A percentile compares a stretch with the other conserved stretches of the same genome.
phyloP scores from a whole-genome alignment of 352 stramenopile species.

The Globisporangium acanthophoron region DNA sequence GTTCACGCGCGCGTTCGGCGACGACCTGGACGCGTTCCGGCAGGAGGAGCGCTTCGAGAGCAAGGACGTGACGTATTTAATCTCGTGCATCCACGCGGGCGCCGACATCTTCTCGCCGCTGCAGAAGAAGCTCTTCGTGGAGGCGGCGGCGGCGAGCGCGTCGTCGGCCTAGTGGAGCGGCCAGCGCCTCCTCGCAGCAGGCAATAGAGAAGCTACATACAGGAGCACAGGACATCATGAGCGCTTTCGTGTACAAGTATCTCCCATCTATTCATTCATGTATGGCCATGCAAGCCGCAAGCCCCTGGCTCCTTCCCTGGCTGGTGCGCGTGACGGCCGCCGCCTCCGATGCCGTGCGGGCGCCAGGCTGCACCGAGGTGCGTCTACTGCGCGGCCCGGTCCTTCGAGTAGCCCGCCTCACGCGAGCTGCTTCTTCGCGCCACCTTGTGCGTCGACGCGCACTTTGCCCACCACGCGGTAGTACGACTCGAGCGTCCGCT shows the following conservation, averaged over 20 bases:
- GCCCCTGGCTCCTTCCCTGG: no score
- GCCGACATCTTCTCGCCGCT: conserved; percentile 77
- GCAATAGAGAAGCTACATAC: background rate
- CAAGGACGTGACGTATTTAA: conserved; percentile 88
- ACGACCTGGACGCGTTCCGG: conserved; percentile 80
- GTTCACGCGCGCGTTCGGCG: conserved; percentile 78
- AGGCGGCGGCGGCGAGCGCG: conserved; percentile 29
- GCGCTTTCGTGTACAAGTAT: background rate
- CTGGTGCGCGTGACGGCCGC: background rate
- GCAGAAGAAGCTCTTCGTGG: conserved; percentile 81
- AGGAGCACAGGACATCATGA: background rate
- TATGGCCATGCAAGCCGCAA: background rate
- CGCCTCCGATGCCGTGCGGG: background rate
- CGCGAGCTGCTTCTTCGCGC: conserved; percentile 10
- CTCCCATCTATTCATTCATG: background rate
- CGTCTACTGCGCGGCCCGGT: background rate
- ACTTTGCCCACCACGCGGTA: conserved; percentile 65
- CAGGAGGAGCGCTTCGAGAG: conserved; percentile 84
- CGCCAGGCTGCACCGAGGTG: background rate
- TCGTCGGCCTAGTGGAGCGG: background rate
- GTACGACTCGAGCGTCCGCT: conserved; percentile 71
- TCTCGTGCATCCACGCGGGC: conserved; percentile 78
- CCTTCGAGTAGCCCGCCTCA: background rate
- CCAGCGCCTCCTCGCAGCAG: background rate
- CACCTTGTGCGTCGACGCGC: conserved; percentile 19